These are phyloP conservation scores for Cephaloascus fragrans DNA, from an alignment of 805 yeast genomes.

Conservation along the genomic window DNA sequence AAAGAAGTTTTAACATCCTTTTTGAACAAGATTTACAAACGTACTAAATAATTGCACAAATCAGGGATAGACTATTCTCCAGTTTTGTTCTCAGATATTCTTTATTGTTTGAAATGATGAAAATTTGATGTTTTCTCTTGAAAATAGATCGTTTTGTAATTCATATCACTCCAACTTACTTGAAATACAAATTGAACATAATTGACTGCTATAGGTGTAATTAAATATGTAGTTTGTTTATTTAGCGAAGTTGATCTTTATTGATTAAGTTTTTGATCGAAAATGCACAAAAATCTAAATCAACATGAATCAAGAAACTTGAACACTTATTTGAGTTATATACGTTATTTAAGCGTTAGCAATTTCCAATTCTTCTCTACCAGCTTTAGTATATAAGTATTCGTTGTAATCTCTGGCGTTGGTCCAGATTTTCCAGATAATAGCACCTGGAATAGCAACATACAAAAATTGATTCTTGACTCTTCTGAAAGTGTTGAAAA, in stretches of 20 bases:
- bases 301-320: no score
- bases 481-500: slow-evolving; percentile 94
- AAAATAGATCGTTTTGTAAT: no score
- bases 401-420: slow-evolving; percentile 85
- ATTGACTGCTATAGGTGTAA: no score
- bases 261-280: no score
- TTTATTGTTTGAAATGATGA: no score
- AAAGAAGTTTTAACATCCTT: slow-evolving; percentile 76
- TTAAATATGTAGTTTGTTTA: no score
- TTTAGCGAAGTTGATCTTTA: no score
- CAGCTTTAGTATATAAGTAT: slow-evolving; percentile 94
- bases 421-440: slow-evolving; percentile 83
- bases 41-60: slow-evolving; percentile 56
- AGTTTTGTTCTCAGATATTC: no score
- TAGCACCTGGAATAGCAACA: slow-evolving; percentile 65
- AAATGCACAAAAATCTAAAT: no score
- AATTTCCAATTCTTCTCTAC: slow-evolving; percentile 86
- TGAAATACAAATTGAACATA: no score
- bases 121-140: no score
- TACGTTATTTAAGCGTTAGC: slow-evolving; percentile 25
- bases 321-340: not conserved
- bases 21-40: slow-evolving; percentile 86
- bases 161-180: no score
- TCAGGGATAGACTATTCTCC: not conserved
- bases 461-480: slow-evolving; percentile 75